Evolutionary conservation across 768 basidiomycete species (phyloP).

Genomic region (Amylocystis lapponica): DNA sequence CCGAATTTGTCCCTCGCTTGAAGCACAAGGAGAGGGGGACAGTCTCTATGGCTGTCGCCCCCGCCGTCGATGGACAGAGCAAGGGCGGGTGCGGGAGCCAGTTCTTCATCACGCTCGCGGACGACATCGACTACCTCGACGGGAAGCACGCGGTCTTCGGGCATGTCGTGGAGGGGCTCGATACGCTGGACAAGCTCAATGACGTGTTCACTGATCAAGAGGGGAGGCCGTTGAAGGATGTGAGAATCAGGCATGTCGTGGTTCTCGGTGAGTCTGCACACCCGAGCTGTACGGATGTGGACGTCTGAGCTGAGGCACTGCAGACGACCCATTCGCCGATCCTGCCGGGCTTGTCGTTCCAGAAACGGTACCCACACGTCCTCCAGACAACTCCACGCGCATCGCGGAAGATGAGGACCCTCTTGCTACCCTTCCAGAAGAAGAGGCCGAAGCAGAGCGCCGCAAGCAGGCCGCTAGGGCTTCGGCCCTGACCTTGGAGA

Average conservation of each 20-base stretch:
- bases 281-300: background rate
- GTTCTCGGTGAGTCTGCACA: conserved; percentile 62
- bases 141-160: conserved; percentile 92
- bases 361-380: conserved; percentile 69
- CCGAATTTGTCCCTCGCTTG: conserved; percentile 71
- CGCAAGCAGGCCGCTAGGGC: conserved; percentile 89
- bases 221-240: conserved; percentile 88
- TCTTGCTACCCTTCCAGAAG: conserved; percentile 73
- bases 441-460: conserved; percentile 74
- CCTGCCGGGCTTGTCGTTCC: conserved; percentile 71
- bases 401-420: conserved; percentile 96
- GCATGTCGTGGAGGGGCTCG: conserved; percentile 89
- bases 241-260: conserved; percentile 93
- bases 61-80: conserved; percentile 53
- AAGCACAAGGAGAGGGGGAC: conserved; percentile 86
- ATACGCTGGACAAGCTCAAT: conserved; percentile 89
- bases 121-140: conserved; percentile 92
- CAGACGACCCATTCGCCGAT: conserved; percentile 95
- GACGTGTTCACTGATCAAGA: conserved; percentile 87
- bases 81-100: conserved; percentile 87
- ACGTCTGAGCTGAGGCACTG: background rate
- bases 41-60: conserved; percentile 96
- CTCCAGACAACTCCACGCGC: conserved; percentile 81
- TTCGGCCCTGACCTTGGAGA: conserved; percentile 93
- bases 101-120: conserved; percentile 91